phyloP scores from a whole-genome alignment of 208 protist genomes.

The Acanthamoeba castellanii region DNA sequence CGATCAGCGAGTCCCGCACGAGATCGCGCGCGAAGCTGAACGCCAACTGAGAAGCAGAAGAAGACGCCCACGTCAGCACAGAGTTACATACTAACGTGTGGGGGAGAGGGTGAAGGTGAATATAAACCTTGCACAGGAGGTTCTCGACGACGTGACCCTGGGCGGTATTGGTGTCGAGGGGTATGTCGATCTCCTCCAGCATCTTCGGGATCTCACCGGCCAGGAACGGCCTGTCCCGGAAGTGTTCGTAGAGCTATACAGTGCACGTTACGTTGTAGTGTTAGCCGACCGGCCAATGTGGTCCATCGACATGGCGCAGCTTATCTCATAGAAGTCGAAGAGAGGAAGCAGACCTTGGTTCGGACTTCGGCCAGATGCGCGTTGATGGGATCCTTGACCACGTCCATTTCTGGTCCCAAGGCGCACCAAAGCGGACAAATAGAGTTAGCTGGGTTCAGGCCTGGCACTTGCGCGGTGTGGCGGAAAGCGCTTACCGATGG shows the following conservation, averaged over 20 bases:
- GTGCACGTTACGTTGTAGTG: too few relatives aligned
- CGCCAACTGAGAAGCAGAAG: neutral
- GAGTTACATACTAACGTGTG: neutral
- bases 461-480: neutral
- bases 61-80: neutral
- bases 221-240: neutral
- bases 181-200: constrained; percentile 20
- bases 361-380: neutral
- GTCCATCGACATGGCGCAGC: too few relatives aligned
- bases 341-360: neutral
- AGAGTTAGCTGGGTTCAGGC: neutral
- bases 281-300: too few relatives aligned
- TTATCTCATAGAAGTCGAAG: too few relatives aligned
- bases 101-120: neutral
- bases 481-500: neutral
- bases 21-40: constrained; percentile 15
- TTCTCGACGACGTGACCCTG: neutral
- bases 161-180: neutral
- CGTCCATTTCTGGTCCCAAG: neutral
- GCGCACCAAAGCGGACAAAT: neutral
- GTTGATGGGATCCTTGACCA: constrained; percentile 1
- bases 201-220: constrained; percentile 4
- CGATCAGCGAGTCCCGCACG: constrained; percentile 20
- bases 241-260: neutral
- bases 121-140: neutral